A percentile compares a stretch with the other conserved stretches of the same genome.
Evolutionary conservation across 371 early-diverging fungal species (phyloP).

Genomic region (Zopfochytrium polystomum): DNA sequence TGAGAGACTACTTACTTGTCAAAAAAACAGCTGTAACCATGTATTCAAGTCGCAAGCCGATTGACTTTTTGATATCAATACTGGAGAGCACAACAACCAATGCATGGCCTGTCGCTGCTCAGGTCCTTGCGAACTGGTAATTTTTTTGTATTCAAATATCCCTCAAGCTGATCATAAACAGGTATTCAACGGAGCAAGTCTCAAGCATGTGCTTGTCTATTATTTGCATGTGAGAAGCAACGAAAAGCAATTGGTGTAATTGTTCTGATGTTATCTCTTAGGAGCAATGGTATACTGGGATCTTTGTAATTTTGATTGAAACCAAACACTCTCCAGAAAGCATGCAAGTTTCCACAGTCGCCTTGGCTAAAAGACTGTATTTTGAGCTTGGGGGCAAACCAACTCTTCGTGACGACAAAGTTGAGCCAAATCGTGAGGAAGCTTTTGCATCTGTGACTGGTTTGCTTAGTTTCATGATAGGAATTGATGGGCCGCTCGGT

Average conservation of each 20-base stretch:
- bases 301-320: slow-evolving; percentile 2
- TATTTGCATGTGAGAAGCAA: slow-evolving; percentile 41
- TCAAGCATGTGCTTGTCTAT: slow-evolving; percentile 76
- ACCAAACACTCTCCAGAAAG: slow-evolving; percentile 10
- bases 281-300: slow-evolving; percentile 4
- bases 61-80: slow-evolving; percentile 18
- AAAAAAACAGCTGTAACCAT: slow-evolving; percentile 21
- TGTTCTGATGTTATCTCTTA: background rate
- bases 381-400: slow-evolving; percentile 68
- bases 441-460: background rate
- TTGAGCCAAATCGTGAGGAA: slow-evolving; percentile 13
- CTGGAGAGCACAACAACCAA: slow-evolving; percentile 9
- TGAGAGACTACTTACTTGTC: no score
- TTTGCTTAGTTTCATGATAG: no score
- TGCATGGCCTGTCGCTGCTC: slow-evolving; percentile 13
- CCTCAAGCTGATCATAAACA: no score
- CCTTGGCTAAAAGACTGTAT: slow-evolving; percentile 48
- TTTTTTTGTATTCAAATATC: background rate
- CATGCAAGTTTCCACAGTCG: no score
- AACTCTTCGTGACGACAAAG: slow-evolving; percentile 17
- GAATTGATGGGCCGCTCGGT: slow-evolving; percentile 43
- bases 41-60: slow-evolving; percentile 13
- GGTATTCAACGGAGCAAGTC: slow-evolving; percentile 45
- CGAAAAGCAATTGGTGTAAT: background rate
- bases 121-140: slow-evolving; percentile 8